phyloP scores from a whole-genome alignment of 78 protist species.

The slime mould (Dictyostelium discoideum) region dicty_2.7 NC_007089.4:5554001-5554500 shows the following conservation, averaged over 20 bases:
- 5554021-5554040: no score
- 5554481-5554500: conserved; percentile 97
- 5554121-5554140: conserved; percentile 99
- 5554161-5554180: conserved; percentile 89
- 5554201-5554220: conserved; percentile 99
- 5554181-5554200: conserved; percentile 90
- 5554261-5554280: conserved; percentile 96
- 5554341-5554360: background rate
- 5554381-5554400: conserved; percentile 99
- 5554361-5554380: conserved; percentile 81
- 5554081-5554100: conserved; percentile 86
- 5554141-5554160: conserved; percentile 98
- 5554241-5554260: conserved; percentile 97
- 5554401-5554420: conserved; percentile 98
- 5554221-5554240: conserved; percentile 99
- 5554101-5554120: conserved; percentile 93
- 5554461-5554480: conserved; percentile 95
- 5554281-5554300: conserved; percentile 23
- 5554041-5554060: no score
- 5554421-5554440: conserved; percentile 99
- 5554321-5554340: background rate
- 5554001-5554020: no score
- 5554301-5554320: background rate
- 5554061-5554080: conserved; percentile 53
- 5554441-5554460: conserved; percentile 96